Evolutionary conservation across 1,284 basidiomycete species (phyloP).

Genomic region (Cryptococcus sp.): DNA sequence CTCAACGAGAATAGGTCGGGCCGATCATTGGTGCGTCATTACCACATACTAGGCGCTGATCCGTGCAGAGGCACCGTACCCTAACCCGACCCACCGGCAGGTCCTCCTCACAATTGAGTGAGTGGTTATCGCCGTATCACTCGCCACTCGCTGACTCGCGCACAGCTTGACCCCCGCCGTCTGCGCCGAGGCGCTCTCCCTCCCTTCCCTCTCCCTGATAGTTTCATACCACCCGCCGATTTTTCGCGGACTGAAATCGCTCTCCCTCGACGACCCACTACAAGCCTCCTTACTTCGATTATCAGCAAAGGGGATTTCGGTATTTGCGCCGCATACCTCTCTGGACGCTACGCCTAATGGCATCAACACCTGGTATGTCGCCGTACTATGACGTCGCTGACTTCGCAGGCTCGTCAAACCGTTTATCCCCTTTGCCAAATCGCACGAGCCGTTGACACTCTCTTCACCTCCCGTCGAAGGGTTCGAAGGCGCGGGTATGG

Average conservation of each 20-base stretch:
- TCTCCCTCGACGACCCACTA: conserved; percentile 76
- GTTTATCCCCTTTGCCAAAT: conserved; percentile 28
- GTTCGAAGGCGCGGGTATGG: conserved; percentile 61
- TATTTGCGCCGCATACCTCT: conserved; percentile 85
- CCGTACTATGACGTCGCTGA: conserved; percentile 12
- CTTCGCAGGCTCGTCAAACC: conserved; percentile 44
- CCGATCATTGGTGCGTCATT: conserved; percentile 66
- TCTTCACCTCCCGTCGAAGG: conserved; percentile 24
- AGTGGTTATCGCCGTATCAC: conserved; percentile 33
- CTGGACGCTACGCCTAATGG: conserved; percentile 79
- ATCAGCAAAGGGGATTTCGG: conserved; percentile 75
- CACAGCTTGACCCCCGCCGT: conserved; percentile 75
- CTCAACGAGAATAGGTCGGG: conserved; percentile 63
- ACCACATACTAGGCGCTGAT: background rate
- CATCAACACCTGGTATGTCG: conserved; percentile 72
- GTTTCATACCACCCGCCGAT: conserved; percentile 89
- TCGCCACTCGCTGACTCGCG: conserved; percentile 5
- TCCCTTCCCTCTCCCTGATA: conserved; percentile 64
- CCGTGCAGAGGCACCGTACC: conserved; percentile 68
- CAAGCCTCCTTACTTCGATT: conserved; percentile 78
- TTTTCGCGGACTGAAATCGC: conserved; percentile 73
- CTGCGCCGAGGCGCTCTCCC: conserved; percentile 68
- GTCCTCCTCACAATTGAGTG: conserved; percentile 85
- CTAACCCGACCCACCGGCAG: conserved; percentile 61
- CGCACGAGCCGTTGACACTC: conserved; percentile 28